Evolutionary conservation across 805 yeast genomes (phyloP), one percentile per base, ranked within the genome.

Genomic region (Nakazawaea sp.): DNA sequence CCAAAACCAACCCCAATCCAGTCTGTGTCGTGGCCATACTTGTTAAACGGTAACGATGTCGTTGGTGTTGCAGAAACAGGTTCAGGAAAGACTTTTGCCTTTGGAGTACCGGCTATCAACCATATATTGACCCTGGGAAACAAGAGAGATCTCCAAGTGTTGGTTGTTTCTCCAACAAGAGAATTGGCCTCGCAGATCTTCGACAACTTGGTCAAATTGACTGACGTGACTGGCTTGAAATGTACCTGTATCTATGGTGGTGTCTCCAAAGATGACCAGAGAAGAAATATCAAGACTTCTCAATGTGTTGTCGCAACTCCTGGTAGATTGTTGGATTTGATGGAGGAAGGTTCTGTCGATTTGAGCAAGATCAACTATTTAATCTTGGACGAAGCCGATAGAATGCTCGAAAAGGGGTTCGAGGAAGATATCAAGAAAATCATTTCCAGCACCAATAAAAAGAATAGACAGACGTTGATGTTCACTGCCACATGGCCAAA

Each of bases 401-500:
- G 99, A 65, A 90, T 92, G 97, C 73, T 92, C 43, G 98, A 92
- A 59, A 92, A 85, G 61, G 99, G 99, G 26, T 92, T 92, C 53
- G 97, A 94, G 63, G 94, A 90, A 57, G 98, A 90, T 61, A 90
- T 92, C 55, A 87, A 84, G 57, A 68, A 72, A 45, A 87, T 92
- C 46, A 77, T 92, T 55, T 27, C 43, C 5, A 36, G 38, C 15
- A 38, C 23, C 44, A 53, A 61, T 23, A 36, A 52, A 3, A 56
- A 59, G 18, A 51, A 70, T 20, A 71, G 97, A 64, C 97, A 90
- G 62, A 92, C 98, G 0, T 70, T 92, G 45, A 92, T 92, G 97
- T 92, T 92, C 63, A 90, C 98, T 8, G 99, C 99, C n/a, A 92
- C 99, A 1, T 92, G 98, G 98, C 99, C 99, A n/a, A 85, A 84